Evolutionary conservation across 306 rosid species (phyloP).

Genomic region (Oemleria cerasiformis): DNA sequence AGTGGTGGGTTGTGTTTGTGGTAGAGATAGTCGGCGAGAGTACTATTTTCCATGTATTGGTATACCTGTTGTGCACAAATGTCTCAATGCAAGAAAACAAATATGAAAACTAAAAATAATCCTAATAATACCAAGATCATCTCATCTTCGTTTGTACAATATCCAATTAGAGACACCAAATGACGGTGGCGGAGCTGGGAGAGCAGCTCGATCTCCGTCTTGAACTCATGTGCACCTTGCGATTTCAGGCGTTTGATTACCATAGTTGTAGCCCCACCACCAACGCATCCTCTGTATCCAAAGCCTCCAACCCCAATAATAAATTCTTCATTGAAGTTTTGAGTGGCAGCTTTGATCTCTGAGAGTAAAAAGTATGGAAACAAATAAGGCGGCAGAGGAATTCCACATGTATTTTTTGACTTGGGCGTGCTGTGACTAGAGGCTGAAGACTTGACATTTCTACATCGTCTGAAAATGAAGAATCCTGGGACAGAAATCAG

Average conservation of each 20-base stretch:
- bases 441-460: not conserved
- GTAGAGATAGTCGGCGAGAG: slow-evolving; percentile 26
- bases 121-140: slow-evolving; percentile 37
- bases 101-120: too few relatives aligned
- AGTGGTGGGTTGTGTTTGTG: slow-evolving; percentile 15
- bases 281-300: slow-evolving; percentile 36
- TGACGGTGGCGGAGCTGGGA: slow-evolving; percentile 34
- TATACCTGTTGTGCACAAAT: too few relatives aligned
- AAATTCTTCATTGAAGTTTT: too few relatives aligned
- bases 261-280: slow-evolving; percentile 3
- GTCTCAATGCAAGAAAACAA: too few relatives aligned
- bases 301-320: slow-evolving; percentile 42
- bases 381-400: slow-evolving; percentile 16
- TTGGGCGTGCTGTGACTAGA: not conserved
- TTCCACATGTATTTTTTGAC: slow-evolving; percentile 11
- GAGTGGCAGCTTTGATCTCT: slow-evolving; percentile 34
- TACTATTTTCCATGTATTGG: too few relatives aligned
- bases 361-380: slow-evolving; percentile 31
- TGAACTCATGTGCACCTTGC: slow-evolving; percentile 38
- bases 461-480: not conserved
- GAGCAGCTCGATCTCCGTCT: slow-evolving; percentile 37
- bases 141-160: slow-evolving; percentile 11
- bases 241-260: slow-evolving; percentile 37
- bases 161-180: slow-evolving; percentile 31
- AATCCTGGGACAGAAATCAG: not conserved